These are phyloP conservation scores for Ophiostoma himal-ulmi DNA, from an alignment of 2,329 filamentous ascomycete genomes.

Conservation along the genomic window DNA sequence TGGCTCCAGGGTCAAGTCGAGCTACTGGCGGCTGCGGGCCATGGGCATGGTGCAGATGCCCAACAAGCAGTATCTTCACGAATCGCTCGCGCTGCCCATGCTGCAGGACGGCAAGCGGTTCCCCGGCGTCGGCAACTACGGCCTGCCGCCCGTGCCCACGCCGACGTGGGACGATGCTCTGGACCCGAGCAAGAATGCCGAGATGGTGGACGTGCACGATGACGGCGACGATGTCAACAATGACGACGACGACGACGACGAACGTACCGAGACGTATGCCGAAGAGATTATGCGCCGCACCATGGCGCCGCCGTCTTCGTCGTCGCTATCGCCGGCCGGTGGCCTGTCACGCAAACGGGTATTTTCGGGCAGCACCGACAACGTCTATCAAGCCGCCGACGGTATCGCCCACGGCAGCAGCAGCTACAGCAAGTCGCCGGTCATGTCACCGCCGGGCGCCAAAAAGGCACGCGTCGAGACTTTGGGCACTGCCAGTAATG, in stretches of 20 bases:
- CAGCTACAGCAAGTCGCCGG: not conserved
- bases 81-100: slow-evolving; percentile 41
- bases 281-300: slow-evolving; percentile 19
- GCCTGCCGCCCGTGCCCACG: slow-evolving; percentile 28
- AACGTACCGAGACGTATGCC: slow-evolving; percentile 15
- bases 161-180: not conserved
- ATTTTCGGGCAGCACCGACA: slow-evolving; percentile 14
- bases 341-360: slow-evolving; percentile 18
- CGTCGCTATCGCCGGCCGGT: not conserved
- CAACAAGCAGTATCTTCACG: slow-evolving; percentile 37
- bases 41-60: slow-evolving; percentile 37
- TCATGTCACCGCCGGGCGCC: not conserved
- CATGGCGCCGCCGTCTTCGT: not conserved
- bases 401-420: not conserved
- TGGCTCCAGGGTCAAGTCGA: slow-evolving; percentile 22
- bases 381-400: not conserved
- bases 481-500: not conserved
- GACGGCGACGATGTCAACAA: not conserved
- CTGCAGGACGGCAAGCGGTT: slow-evolving; percentile 38
- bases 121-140: slow-evolving; percentile 36
- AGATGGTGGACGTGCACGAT: not conserved
- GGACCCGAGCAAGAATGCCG: not conserved
- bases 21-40: slow-evolving; percentile 42
- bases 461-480: slow-evolving; percentile 21
- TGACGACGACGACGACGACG: not conserved